These are phyloP conservation scores for Abrus pulchellus DNA, from an alignment of 306 rosid genomes.

Conservation along the genomic window DNA sequence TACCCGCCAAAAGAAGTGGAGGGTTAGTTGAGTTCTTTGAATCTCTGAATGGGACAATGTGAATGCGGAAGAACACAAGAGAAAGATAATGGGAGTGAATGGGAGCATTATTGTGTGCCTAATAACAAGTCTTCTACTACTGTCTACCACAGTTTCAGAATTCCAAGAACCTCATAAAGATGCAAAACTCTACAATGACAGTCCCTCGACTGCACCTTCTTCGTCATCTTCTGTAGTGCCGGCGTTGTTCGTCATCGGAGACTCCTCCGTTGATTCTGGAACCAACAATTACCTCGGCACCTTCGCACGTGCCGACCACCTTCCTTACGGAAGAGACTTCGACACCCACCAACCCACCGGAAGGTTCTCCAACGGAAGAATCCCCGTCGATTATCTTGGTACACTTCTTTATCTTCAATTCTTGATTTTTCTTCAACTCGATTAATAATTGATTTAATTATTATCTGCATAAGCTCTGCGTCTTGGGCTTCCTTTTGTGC, in stretches of 20 bases:
- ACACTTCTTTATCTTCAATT: too few species aligned
- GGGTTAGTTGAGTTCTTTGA: not conserved
- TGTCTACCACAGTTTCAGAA: slow-evolving; percentile 32
- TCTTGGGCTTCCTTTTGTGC: slow-evolving; percentile 90
- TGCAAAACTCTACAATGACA: slow-evolving; percentile 9
- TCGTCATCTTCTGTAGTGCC: slow-evolving; percentile 59
- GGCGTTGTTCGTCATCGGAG: slow-evolving; percentile 81
- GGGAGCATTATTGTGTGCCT: slow-evolving; percentile 17
- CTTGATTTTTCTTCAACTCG: not conserved
- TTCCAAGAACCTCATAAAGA: not conserved
- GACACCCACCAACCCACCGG: slow-evolving; percentile 86
- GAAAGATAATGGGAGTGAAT: not conserved
- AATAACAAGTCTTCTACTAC: not conserved
- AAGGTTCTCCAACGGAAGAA: slow-evolving; percentile 84
- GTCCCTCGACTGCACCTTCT: slow-evolving; percentile 47
- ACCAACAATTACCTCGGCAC: slow-evolving; percentile 86
- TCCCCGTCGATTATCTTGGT: slow-evolving; percentile 92
- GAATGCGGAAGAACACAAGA: not conserved
- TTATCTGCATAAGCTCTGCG: slow-evolving; percentile 61
- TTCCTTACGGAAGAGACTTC: slow-evolving; percentile 86
- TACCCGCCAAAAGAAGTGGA: slow-evolving; percentile 59
- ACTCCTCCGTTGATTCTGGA: slow-evolving; percentile 89
- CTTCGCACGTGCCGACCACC: slow-evolving; percentile 81
- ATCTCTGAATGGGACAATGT: too few species aligned
- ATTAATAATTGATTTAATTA: not conserved